These are phyloP conservation scores for Sodiomyces alkalinus DNA, from an alignment of 2,329 filamentous ascomycete species.

Conservation along the genomic window DNA sequence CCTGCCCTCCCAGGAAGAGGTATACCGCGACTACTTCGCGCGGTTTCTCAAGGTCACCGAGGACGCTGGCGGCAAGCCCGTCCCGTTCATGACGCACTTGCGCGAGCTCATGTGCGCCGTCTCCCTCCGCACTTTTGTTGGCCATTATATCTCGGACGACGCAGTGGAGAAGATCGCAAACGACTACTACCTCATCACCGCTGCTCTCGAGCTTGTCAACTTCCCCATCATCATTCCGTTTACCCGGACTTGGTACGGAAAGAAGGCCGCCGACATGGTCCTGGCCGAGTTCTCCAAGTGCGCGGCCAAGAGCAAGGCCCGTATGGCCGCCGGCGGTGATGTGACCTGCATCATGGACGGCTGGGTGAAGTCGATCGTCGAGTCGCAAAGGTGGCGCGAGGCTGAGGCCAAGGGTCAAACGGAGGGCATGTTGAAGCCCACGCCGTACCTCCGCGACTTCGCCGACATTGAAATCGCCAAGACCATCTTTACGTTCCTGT, in stretches of 20 bases:
- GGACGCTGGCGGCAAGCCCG: slow-evolving; percentile 54
- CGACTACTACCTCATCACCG: slow-evolving; percentile 94
- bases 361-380: slow-evolving; percentile 80
- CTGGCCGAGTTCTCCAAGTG: slow-evolving; percentile 81
- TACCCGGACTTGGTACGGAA: slow-evolving; percentile 94
- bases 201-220: slow-evolving; percentile 91
- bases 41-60: slow-evolving; percentile 63
- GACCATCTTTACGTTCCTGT: slow-evolving; percentile 91
- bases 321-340: slow-evolving; percentile 78
- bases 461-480: slow-evolving; percentile 82
- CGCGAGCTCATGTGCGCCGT: slow-evolving; percentile 91
- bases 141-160: slow-evolving; percentile 84
- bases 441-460: slow-evolving; percentile 71
- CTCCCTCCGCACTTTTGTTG: slow-evolving; percentile 92
- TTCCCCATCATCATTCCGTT: slow-evolving; percentile 93
- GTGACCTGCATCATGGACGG: slow-evolving; percentile 89
- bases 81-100: slow-evolving; percentile 83
- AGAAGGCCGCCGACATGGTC: slow-evolving; percentile 89
- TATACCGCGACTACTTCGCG: slow-evolving; percentile 78
- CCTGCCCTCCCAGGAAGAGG: slow-evolving; percentile 81
- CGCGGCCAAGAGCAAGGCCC: slow-evolving; percentile 81
- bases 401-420: slow-evolving; percentile 57
- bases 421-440: slow-evolving; percentile 63
- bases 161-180: slow-evolving; percentile 87
- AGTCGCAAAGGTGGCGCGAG: slow-evolving; percentile 69